Conservation (phyloP, 345 rosid genomes). For the Eucalyptus virginea region DNA sequence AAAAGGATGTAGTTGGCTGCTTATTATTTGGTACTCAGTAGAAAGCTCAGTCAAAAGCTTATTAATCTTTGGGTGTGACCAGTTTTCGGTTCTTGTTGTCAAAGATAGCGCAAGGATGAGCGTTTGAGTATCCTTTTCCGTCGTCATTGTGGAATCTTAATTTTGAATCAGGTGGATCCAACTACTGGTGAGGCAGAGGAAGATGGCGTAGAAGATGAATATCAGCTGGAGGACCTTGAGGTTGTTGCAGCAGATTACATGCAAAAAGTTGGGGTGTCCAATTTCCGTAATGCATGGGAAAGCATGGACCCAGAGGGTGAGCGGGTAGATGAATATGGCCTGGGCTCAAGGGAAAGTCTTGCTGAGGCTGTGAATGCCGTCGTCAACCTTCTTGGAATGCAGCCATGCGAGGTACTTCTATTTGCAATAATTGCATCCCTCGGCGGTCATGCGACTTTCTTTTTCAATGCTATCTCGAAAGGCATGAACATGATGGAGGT, state of each 20-base stretch:
- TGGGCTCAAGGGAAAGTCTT: constrained; percentile 88
- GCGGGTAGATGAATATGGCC: constrained; percentile 94
- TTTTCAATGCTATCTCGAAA: background rate
- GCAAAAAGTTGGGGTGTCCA: constrained; percentile 75
- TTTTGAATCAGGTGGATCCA: constrained; percentile 64
- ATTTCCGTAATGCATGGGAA: constrained; percentile 98
- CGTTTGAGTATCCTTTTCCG: background rate
- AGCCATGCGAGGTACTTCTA: constrained; percentile 74
- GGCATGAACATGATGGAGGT: background rate
- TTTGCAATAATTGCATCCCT: background rate
- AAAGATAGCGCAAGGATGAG: background rate
- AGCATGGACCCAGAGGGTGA: constrained; percentile 66
- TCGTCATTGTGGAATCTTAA: background rate
- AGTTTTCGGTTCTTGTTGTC: background rate
- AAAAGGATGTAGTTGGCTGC: background rate
- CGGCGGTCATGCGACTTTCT: background rate
- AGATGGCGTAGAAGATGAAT: constrained; percentile 97
- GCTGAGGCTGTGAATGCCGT: constrained; percentile 82
- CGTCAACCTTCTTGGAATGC: constrained; percentile 94
- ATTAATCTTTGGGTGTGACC: background rate
- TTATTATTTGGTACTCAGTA: background rate
- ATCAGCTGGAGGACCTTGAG: constrained; percentile 95
- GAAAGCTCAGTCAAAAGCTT: background rate
- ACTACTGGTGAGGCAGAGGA: constrained; percentile 85
- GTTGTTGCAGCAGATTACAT: constrained; percentile 89